Conservation (phyloP, 2,329 filamentous ascomycete genomes). For the Fusarium sp. region DNA sequence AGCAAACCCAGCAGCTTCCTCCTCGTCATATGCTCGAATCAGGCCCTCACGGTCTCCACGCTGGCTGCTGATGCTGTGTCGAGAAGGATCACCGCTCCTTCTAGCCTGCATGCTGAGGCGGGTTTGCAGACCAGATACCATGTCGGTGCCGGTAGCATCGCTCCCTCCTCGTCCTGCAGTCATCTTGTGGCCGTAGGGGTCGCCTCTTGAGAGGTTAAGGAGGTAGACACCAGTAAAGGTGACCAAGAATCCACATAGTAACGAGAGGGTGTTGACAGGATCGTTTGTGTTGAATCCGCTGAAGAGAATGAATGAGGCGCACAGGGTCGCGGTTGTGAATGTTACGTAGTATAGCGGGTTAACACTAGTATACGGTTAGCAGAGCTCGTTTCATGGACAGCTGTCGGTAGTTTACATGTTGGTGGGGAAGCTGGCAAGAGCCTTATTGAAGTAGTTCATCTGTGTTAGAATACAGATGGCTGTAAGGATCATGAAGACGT, state of each 20-base stretch:
- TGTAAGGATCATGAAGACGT: constrained; percentile 95
- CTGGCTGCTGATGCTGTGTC: constrained; percentile 71
- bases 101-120: constrained; percentile 92
- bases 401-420: constrained; percentile 77
- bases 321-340: constrained; percentile 92
- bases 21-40: constrained; percentile 89
- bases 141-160: constrained; percentile 89
- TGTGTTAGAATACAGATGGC: constrained; percentile 94
- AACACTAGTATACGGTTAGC: constrained; percentile 65
- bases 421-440: constrained; percentile 93
- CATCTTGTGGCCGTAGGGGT: constrained; percentile 80
- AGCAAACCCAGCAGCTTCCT: constrained; percentile 76
- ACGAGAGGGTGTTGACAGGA: constrained; percentile 87
- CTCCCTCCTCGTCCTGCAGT: constrained; percentile 69
- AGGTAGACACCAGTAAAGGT: constrained; percentile 97
- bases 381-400: background rate
- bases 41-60: constrained; percentile 80
- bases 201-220: constrained; percentile 91
- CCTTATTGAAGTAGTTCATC: constrained; percentile 99
- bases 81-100: constrained; percentile 72
- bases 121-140: constrained; percentile 87
- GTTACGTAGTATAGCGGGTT: constrained; percentile 98
- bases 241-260: constrained; percentile 90
- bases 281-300: constrained; percentile 95
- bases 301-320: constrained; percentile 96